A percentile compares a stretch with the other conserved stretches of the same genome.
phyloP scores from a whole-genome alignment of 331 rosid genomes.

The Pyracantha coccinea region DNA sequence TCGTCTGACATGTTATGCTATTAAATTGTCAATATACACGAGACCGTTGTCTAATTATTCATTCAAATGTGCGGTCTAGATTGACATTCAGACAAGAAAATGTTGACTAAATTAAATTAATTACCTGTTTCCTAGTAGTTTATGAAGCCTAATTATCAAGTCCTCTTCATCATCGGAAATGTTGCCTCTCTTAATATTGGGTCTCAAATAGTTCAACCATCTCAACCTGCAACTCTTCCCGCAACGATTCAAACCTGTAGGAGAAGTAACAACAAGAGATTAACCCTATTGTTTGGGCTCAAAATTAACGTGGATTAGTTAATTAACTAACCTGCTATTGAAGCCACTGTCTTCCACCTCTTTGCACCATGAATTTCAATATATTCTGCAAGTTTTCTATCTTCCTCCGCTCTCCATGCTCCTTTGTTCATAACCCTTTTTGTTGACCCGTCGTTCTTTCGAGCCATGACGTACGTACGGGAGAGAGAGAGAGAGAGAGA shows the following conservation, averaged over 20 bases:
- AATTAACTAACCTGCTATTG: conserved; percentile 11
- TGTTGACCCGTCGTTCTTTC: conserved; percentile 10
- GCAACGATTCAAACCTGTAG: conserved; percentile 53
- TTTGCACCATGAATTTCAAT: conserved; percentile 29
- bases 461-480: conserved; percentile 13
- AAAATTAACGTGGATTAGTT: not conserved
- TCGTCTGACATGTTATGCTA: not conserved
- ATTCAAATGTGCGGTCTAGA: not conserved
- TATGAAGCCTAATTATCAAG: conserved; percentile 71
- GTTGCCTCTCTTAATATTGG: conserved; percentile 75
- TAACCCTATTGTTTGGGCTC: not conserved
- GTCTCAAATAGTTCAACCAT: conserved; percentile 67
- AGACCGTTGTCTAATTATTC: not conserved
- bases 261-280: not conserved
- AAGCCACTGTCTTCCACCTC: conserved; percentile 27
- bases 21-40: not conserved
- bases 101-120: not conserved
- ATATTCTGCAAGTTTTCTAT: conserved; percentile 19
- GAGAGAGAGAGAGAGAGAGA: not conserved
- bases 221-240: conserved; percentile 73
- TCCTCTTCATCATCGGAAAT: conserved; percentile 72
- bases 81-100: not conserved
- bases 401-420: conserved; percentile 37
- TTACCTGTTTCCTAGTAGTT: conserved; percentile 64
- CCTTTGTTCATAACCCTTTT: conserved; percentile 30